phyloP scores from a whole-genome alignment of 331 rosid genomes.

The Malus hybrid region DNA sequence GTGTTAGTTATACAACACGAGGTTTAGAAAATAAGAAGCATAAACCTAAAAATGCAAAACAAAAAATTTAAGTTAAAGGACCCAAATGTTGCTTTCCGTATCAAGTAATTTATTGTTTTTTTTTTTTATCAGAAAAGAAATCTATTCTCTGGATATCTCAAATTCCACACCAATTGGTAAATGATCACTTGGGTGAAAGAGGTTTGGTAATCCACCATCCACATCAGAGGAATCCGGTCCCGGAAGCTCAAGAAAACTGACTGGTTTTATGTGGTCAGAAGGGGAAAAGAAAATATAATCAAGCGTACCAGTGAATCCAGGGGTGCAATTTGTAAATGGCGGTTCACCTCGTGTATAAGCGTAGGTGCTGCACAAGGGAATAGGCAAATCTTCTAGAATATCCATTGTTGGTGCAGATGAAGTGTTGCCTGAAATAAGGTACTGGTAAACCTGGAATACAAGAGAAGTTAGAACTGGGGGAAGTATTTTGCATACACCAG shows the following conservation, averaged over 20 bases:
- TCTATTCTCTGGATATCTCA: conserved; percentile 27
- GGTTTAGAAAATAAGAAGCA: too few relatives aligned
- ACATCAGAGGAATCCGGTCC: conserved; percentile 50
- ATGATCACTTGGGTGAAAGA: conserved; percentile 75
- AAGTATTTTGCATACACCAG: neutral
- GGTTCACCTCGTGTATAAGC: conserved; percentile 71
- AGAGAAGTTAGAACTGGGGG: neutral
- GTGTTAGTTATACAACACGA: too few relatives aligned
- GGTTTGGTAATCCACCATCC: conserved; percentile 75
- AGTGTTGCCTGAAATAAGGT: conserved; percentile 51
- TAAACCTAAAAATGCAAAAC: too few relatives aligned
- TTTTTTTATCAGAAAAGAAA: neutral
- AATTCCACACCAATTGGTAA: conserved; percentile 76
- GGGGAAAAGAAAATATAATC: conserved; percentile 71
- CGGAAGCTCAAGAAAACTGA: conserved; percentile 79
- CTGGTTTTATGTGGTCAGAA: conserved; percentile 50
- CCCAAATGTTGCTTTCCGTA: too few relatives aligned
- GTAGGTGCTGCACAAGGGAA: conserved; percentile 67
- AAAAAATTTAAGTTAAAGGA: too few relatives aligned
- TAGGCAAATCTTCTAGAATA: conserved; percentile 40
- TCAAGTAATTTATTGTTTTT: too few relatives aligned
- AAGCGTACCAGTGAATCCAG: conserved; percentile 78
- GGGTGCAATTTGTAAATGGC: conserved; percentile 80
- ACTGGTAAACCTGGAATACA: conserved; percentile 56
- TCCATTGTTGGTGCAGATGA: conserved; percentile 27